A percentile compares a stretch with the other conserved stretches of the same genome.
These are phyloP conservation scores for Trichoderma hamatum DNA, from an alignment of 2,329 filamentous ascomycete species.

Conservation along the genomic window DNA sequence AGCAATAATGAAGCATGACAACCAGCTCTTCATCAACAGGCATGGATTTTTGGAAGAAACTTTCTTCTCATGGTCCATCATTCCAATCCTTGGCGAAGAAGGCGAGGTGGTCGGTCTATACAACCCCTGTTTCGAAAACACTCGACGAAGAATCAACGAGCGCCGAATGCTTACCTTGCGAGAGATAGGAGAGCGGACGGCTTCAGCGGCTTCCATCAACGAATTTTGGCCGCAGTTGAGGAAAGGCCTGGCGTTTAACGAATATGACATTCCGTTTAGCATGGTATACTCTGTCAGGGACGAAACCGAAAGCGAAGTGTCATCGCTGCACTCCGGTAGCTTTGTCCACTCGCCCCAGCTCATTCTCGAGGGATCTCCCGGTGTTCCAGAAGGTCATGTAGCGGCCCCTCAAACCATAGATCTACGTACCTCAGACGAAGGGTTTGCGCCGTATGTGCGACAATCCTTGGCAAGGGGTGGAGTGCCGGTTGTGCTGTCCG, in stretches of 20 bases:
- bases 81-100: constrained; percentile 74
- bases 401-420: constrained; percentile 66
- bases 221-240: constrained; percentile 74
- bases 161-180: constrained; percentile 77
- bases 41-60: constrained; percentile 75
- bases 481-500: constrained; percentile 67
- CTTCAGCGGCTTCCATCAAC: constrained; percentile 70
- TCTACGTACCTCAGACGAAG: constrained; percentile 67
- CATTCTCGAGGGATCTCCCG: constrained; percentile 71
- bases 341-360: constrained; percentile 64
- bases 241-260: constrained; percentile 71
- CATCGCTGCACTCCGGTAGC: constrained; percentile 71
- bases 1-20: constrained; percentile 83
- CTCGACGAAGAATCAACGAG: constrained; percentile 75
- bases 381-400: constrained; percentile 66
- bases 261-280: constrained; percentile 74
- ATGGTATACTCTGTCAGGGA: constrained; percentile 76
- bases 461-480: constrained; percentile 70
- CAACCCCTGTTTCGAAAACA: constrained; percentile 82
- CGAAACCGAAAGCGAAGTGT: constrained; percentile 70
- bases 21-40: constrained; percentile 72
- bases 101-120: constrained; percentile 76
- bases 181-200: constrained; percentile 76
- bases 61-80: constrained; percentile 81
- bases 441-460: constrained; percentile 75